These are phyloP conservation scores for Trametes sanguinea DNA, from an alignment of 768 basidiomycete genomes.

Conservation along the genomic window DNA sequence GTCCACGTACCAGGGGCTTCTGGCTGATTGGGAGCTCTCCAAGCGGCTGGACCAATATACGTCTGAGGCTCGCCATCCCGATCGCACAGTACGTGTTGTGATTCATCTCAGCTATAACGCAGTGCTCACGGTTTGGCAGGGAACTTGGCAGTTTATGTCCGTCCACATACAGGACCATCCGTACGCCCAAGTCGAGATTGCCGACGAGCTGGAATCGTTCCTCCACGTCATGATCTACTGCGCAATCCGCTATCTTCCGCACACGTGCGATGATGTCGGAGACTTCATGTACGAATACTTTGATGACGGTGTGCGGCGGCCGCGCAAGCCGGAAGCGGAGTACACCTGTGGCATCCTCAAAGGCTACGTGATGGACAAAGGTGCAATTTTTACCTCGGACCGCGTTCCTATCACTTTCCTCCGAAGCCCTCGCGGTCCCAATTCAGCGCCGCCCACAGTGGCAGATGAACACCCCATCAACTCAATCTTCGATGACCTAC, in stretches of 20 bases:
- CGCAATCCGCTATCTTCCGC: conserved; percentile 4
- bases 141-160: conserved; percentile 28
- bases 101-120: not conserved
- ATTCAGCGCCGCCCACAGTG: not conserved
- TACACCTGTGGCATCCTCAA: not conserved
- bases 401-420: not conserved
- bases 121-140: not conserved
- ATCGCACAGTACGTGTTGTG: not conserved
- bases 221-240: conserved; percentile 13
- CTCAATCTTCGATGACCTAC: no score
- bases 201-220: conserved; percentile 15
- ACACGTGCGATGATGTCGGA: not conserved
- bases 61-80: not conserved
- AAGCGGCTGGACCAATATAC: not conserved
- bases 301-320: not conserved
- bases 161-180: not conserved
- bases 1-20: not conserved
- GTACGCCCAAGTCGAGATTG: no score
- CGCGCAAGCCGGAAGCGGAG: not conserved
- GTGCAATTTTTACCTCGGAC: not conserved
- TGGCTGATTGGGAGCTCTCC: conserved; percentile 13
- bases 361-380: not conserved
- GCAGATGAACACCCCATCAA: not conserved
- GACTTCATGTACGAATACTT: conserved; percentile 4
- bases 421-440: not conserved